These are phyloP conservation scores for Rhizopogon rudus DNA, from an alignment of 768 basidiomycete genomes.

Conservation along the genomic window DNA sequence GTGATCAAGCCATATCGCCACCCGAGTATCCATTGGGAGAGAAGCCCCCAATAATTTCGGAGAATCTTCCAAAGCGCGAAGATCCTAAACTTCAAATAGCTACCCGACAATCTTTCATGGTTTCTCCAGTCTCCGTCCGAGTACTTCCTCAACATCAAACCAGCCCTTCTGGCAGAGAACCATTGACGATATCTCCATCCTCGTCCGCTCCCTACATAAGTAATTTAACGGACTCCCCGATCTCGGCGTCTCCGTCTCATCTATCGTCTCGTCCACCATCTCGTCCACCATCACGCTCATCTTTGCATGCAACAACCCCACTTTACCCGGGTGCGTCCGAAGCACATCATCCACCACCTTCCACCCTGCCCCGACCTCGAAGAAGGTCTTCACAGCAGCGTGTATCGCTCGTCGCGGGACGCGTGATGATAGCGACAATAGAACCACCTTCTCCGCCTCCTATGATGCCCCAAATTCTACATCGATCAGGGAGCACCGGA, in stretches of 20 bases:
- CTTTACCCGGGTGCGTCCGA: conserved; percentile 16
- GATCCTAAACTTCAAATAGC: conserved; percentile 7
- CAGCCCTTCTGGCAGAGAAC: conserved; percentile 20
- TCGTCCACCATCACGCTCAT: conserved; percentile 7
- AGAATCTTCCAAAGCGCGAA: conserved; percentile 10
- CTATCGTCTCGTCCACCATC: conserved; percentile 24
- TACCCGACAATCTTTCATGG: conserved; percentile 9
- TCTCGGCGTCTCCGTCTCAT: conserved; percentile 22
- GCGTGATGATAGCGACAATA: conserved; percentile 71
- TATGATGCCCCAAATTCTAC: conserved; percentile 55
- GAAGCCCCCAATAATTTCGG: conserved; percentile 5
- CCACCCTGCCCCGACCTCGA: conserved; percentile 58
- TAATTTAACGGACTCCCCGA: conserved; percentile 25
- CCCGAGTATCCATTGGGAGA: conserved; percentile 5
- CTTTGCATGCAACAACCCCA: conserved; percentile 4
- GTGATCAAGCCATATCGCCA: conserved; percentile 15
- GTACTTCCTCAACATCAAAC: conserved; percentile 21
- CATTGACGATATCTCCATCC: conserved; percentile 22
- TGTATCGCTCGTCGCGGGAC: conserved; percentile 78
- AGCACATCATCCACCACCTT: conserved; percentile 24
- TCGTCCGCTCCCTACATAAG: conserved; percentile 14
- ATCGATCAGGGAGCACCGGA: conserved; percentile 57
- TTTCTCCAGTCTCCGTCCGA: conserved; percentile 11
- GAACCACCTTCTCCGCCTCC: conserved; percentile 68
- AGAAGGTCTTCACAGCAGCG: conserved; percentile 81